These are phyloP conservation scores for Chamaecrista fasciculata DNA, from an alignment of 306 rosid species.

Conservation along the genomic window DNA sequence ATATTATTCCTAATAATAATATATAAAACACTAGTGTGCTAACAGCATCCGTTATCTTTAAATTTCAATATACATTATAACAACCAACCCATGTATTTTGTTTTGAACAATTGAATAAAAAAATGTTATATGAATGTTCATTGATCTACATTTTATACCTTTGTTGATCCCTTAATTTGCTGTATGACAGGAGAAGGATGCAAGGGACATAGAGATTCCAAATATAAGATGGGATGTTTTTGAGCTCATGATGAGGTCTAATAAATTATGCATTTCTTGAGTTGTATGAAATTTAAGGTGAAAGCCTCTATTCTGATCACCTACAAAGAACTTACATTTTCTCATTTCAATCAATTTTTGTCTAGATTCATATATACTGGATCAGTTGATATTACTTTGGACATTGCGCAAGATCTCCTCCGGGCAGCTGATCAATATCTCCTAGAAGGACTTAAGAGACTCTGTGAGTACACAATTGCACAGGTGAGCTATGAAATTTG, in stretches of 20 bases:
- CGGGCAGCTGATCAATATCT: conserved; percentile 96
- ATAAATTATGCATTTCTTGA: not conserved
- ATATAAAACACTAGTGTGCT: too few species aligned
- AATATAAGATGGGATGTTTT: conserved; percentile 93
- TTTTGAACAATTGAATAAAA: conserved; percentile 1
- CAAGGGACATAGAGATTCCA: conserved; percentile 89
- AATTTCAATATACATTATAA: not conserved
- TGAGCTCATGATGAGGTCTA: conserved; percentile 82
- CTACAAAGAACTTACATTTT: conserved; percentile 15
- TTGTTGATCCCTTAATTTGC: not conserved
- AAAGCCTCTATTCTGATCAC: conserved; percentile 22
- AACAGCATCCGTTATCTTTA: too few species aligned
- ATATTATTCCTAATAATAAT: too few species aligned
- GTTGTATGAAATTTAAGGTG: not conserved
- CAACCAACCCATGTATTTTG: not conserved
- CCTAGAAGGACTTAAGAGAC: conserved; percentile 87
- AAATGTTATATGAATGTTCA: not conserved
- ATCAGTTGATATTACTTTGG: conserved; percentile 64
- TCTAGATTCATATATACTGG: conserved; percentile 89
- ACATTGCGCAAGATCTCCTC: conserved; percentile 85
- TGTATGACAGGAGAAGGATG: conserved; percentile 80
- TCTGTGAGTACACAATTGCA: conserved; percentile 74
- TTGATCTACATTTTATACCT: not conserved
- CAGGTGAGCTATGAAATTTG: conserved; percentile 47
- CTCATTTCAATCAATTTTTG: not conserved